A percentile compares a stretch with the other conserved stretches of the same genome.
phyloP scores from a whole-genome alignment of 2,329 filamentous ascomycete species.

The Penicillium olsonii region DNA sequence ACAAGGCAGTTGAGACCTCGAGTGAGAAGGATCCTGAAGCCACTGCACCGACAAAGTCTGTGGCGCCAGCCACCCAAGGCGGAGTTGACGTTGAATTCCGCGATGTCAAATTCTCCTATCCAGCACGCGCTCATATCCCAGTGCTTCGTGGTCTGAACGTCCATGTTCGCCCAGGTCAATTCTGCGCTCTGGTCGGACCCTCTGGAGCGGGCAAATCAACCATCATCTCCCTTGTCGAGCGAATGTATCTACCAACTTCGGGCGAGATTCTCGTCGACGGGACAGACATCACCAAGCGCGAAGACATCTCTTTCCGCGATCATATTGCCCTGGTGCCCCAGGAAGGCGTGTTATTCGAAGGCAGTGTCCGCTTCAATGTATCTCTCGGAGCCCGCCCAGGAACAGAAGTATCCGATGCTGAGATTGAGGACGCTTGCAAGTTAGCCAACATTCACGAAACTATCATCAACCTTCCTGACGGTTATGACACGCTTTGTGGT shows the following conservation, averaged over 20 bases:
- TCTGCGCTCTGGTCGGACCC: constrained; percentile 63
- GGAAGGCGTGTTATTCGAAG: constrained; percentile 51
- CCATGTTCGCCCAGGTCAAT: constrained; percentile 48
- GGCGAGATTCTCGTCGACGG: constrained; percentile 58
- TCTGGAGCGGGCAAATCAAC: constrained; percentile 70
- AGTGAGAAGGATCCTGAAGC: constrained; percentile 25
- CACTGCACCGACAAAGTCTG: constrained; percentile 1
- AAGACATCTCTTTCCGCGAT: constrained; percentile 43
- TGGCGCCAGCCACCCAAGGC: constrained; percentile 33
- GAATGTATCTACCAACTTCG: constrained; percentile 55
- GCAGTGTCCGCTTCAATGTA: constrained; percentile 51
- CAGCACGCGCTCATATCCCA: constrained; percentile 59
- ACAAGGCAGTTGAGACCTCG: constrained; percentile 14
- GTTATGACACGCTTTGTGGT: constrained; percentile 57
- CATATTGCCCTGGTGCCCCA: constrained; percentile 51
- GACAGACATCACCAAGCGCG: constrained; percentile 45
- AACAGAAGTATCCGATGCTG: constrained; percentile 57
- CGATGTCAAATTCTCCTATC: constrained; percentile 66
- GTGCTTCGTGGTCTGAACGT: constrained; percentile 61
- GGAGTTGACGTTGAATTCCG: constrained; percentile 52
- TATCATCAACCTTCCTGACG: constrained; percentile 62
- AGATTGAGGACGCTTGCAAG: constrained; percentile 67
- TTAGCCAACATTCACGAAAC: constrained; percentile 71
- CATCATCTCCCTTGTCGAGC: constrained; percentile 58
- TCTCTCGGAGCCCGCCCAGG: constrained; percentile 52